Conservation (phyloP, 495 filamentous ascomycete genomes). For the Hyaloscypha bicolor region DNA sequence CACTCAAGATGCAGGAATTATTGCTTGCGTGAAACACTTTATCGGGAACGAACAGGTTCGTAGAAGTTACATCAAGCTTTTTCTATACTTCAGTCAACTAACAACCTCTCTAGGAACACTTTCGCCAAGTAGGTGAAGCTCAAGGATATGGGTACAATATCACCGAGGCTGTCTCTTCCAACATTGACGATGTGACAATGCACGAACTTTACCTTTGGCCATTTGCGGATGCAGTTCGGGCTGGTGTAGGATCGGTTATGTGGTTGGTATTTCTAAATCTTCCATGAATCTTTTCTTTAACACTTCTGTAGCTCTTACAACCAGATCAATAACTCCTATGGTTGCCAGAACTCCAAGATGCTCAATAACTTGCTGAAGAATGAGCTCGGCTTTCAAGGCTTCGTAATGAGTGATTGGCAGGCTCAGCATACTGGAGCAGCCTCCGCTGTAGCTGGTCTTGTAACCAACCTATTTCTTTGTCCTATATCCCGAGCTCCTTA, state of each 20-base stretch:
- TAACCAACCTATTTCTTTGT: too few species aligned
- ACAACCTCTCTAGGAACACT: conserved; percentile 64
- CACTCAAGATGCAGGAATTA: conserved; percentile 79
- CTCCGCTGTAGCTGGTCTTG: conserved; percentile 74
- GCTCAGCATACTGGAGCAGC: conserved; percentile 85
- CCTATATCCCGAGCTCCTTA: too few species aligned
- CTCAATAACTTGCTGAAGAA: conserved; percentile 86
- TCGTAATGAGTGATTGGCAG: conserved; percentile 89
- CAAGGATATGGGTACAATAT: conserved; percentile 32
- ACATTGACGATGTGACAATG: conserved; percentile 93
- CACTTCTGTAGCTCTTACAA: conserved; percentile 66
- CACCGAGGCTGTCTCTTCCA: conserved; percentile 68
- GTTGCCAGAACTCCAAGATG: conserved; percentile 70
- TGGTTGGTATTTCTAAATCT: conserved; percentile 43
- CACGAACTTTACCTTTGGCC: conserved; percentile 95
- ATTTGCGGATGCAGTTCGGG: conserved; percentile 73
- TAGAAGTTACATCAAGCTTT: neutral
- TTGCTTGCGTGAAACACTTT: conserved; percentile 86
- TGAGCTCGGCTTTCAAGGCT: conserved; percentile 93
- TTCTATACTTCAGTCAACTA: neutral
- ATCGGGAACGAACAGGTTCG: conserved; percentile 44
- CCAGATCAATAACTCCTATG: conserved; percentile 75
- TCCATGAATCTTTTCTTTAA: neutral
- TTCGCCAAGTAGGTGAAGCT: conserved; percentile 75
- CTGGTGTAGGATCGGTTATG: conserved; percentile 86